phyloP scores from a whole-genome alignment of 495 filamentous ascomycete genomes.

The Aspergillus ellipticus region DNA sequence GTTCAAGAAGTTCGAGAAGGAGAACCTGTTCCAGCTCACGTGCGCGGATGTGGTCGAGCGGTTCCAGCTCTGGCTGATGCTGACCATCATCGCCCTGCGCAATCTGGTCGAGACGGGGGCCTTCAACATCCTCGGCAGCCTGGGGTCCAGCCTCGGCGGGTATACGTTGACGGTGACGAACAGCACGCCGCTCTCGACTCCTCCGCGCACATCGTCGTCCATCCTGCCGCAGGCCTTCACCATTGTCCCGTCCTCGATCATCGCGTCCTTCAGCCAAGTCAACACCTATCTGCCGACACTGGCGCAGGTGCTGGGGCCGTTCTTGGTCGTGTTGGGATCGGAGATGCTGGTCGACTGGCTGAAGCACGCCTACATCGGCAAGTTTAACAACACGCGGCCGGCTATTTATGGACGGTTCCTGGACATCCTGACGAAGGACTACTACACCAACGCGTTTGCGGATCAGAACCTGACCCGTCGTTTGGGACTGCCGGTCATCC shows the following conservation, averaged over 20 bases:
- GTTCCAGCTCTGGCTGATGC: conserved; percentile 96
- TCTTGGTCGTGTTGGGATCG: conserved; percentile 86
- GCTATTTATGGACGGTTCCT: conserved; percentile 83
- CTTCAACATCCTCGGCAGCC: conserved; percentile 36
- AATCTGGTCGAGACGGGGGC: conserved; percentile 91
- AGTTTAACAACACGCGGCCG: conserved; percentile 96
- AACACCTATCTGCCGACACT: conserved; percentile 61
- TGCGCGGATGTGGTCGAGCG: conserved; percentile 96
- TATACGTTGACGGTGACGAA: conserved; percentile 38
- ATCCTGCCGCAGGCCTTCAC: conserved; percentile 85
- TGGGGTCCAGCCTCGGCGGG: conserved; percentile 30
- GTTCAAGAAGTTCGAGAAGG: conserved; percentile 97
- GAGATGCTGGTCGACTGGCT: conserved; percentile 98
- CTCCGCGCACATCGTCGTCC: conserved; percentile 50
- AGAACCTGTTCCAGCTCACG: conserved; percentile 93
- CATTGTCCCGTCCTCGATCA: conserved; percentile 62
- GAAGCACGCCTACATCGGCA: conserved; percentile 95
- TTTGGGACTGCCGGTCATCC: conserved; percentile 87
- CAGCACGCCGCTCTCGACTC: conserved; percentile 45
- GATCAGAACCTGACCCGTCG: conserved; percentile 86
- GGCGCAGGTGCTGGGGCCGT: conserved; percentile 85
- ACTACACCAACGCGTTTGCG: conserved; percentile 93
- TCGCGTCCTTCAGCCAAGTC: conserved; percentile 42
- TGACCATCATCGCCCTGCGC: conserved; percentile 89
- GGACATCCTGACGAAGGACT: conserved; percentile 93